Percentiles rank a stretch among this genome's conserved stretches.
Conservation (phyloP, 345 rosid genomes). For the Brassica carinata region DNA sequence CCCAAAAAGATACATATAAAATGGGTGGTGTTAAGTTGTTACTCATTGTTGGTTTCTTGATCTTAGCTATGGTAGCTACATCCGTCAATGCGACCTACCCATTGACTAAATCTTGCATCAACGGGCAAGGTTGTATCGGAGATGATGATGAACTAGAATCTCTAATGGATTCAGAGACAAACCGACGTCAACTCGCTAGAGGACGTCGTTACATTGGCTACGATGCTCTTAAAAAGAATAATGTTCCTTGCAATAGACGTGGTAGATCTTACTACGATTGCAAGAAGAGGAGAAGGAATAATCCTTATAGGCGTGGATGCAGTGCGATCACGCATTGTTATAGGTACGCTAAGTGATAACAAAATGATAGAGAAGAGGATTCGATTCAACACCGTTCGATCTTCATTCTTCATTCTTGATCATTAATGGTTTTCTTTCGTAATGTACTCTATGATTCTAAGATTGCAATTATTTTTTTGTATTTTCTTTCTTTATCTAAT, state of each 20-base stretch:
- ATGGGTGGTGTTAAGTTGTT: constrained; percentile 45
- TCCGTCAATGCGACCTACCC: constrained; percentile 34
- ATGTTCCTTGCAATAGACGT: constrained; percentile 49
- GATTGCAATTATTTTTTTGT: not conserved
- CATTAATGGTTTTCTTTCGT: constrained; percentile 13
- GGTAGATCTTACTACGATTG: constrained; percentile 63
- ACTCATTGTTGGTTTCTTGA: constrained; percentile 37
- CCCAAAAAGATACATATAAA: not conserved
- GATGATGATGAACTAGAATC: constrained; percentile 40
- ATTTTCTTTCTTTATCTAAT: not conserved
- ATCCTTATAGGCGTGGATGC: constrained; percentile 64
- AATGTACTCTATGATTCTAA: constrained; percentile 18
- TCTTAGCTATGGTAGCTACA: constrained; percentile 33
- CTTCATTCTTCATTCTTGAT: constrained; percentile 31
- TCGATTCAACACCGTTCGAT: constrained; percentile 24
- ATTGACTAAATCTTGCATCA: constrained; percentile 33
- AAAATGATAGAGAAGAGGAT: constrained; percentile 21
- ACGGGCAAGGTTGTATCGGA: constrained; percentile 40
- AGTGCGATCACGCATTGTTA: constrained; percentile 51
- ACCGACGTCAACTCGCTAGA: constrained; percentile 37
- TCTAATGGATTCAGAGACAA: constrained; percentile 47
- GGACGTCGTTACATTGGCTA: constrained; percentile 51
- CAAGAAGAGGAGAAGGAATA: constrained; percentile 34
- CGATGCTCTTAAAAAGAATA: constrained; percentile 39
- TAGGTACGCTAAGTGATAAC: constrained; percentile 37